Percentiles rank a stretch among this genome's conserved stretches.
Evolutionary conservation across 1,284 basidiomycete species (phyloP).

Genomic region (Gymnopus androsaceus): DNA sequence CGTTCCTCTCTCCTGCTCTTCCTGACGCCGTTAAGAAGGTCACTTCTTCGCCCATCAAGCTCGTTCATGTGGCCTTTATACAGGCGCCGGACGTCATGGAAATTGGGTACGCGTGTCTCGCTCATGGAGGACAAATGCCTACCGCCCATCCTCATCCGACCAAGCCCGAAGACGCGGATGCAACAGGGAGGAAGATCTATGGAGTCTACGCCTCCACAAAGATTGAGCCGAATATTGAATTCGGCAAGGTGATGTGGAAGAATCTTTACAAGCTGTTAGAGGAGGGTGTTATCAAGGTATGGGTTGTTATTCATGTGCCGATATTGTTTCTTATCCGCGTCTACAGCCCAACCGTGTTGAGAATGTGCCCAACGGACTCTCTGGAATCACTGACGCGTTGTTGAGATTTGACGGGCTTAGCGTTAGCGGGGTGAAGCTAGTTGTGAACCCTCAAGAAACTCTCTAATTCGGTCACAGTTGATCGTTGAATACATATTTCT

Average conservation of each 20-base stretch:
- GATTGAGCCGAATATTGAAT: not conserved
- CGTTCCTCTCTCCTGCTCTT: slow-evolving; percentile 4
- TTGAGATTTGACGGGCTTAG: not conserved
- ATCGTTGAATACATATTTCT: not conserved
- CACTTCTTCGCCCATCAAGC: not conserved
- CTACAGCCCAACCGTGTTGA: slow-evolving; percentile 11
- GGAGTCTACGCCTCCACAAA: not conserved
- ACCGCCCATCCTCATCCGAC: not conserved
- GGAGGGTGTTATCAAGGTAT: slow-evolving; percentile 12
- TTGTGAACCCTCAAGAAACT: slow-evolving; percentile 10
- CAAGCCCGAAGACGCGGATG: not conserved
- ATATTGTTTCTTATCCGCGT: not conserved
- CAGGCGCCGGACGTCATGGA: not conserved
- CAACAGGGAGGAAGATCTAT: slow-evolving; percentile 2
- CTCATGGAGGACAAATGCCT: slow-evolving; percentile 8
- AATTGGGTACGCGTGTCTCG: not conserved
- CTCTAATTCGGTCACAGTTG: not conserved
- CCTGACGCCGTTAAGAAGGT: not conserved
- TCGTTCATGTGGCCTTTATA: slow-evolving; percentile 1
- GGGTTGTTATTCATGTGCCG: not conserved
- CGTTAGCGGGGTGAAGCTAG: slow-evolving; percentile 13
- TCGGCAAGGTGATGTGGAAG: slow-evolving; percentile 7
- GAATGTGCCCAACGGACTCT: slow-evolving; percentile 6
- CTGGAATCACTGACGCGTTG: not conserved
- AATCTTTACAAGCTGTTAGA: slow-evolving; percentile 2